Evolutionary conservation across 139 green algal genomes (phyloP), one percentile per base, ranked within the genome.

Genomic region (Pseudopediastrum boryanum): DNA sequence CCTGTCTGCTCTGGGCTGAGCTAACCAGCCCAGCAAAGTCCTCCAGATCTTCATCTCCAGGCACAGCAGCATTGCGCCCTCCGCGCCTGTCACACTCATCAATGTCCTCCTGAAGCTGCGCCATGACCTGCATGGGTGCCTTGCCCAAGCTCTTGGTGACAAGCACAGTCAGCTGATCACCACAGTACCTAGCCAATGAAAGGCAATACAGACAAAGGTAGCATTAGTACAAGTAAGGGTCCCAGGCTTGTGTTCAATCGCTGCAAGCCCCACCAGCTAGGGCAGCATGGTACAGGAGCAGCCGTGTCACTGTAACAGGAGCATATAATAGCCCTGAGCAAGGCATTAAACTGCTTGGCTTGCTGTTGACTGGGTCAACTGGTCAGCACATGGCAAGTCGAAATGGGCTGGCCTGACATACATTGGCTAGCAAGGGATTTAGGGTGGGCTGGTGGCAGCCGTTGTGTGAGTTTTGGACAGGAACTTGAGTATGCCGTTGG

Each of bases 31-130:
- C 2, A 6, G 41, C 77, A 66, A 66, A 89, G 35, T 83, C 80
- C 6, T 75, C 76, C 25, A 84, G 58, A 5, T 69, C 31, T 77
- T 89, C 84, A 19, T 77, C 78, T 5, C 21, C 13, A 2, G 80
- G 65, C 5, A 89, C 35, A 50, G 1, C n/a, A 19, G 77, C 72
- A 54, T 89, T 76, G 42, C 59, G 9, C 50, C 71, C 61, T 36
- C 84, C 84, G 59, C 46, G 33, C 8, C 68, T 48, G 59, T 86
- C 81, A 54, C 75, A 83, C 27, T 76, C 81, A 25, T 83, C 81
- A 7, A 86, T 86, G 38, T 83, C 75, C 21, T 68, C 69, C 69
- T 86, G 81, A 61, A 83, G 50, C 25, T 38, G 21, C 16, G 75
- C 66, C 68, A 79, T 76, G 25, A 76, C 54, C 33, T 72, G 46